Evolutionary conservation across 2,329 filamentous ascomycete species (phyloP).

Genomic region (Claviceps sp.): DNA sequence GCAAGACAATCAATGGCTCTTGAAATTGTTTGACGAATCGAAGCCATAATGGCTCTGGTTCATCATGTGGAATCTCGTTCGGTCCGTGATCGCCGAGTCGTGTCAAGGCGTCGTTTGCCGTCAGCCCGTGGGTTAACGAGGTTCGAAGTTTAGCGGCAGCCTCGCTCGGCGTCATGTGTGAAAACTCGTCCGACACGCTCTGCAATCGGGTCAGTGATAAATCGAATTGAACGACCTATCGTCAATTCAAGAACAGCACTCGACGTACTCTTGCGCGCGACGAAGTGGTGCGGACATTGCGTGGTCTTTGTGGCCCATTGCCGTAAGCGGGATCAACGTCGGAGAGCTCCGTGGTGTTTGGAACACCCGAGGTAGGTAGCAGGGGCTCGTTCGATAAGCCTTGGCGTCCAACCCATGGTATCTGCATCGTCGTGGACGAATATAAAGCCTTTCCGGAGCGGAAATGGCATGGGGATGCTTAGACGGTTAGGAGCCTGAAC

Average conservation of each 20-base stretch:
- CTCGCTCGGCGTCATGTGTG: constrained; percentile 61
- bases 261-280: constrained; percentile 39
- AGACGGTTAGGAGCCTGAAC: constrained; percentile 9
- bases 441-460: constrained; percentile 5
- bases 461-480: constrained; percentile 5
- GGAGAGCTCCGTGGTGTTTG: constrained; percentile 18
- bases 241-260: background rate
- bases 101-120: constrained; percentile 65
- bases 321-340: constrained; percentile 11
- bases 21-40: constrained; percentile 95
- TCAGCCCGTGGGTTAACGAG: constrained; percentile 70
- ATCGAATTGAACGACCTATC: background rate
- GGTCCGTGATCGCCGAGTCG: constrained; percentile 70
- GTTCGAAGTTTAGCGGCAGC: constrained; percentile 66
- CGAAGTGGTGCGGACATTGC: constrained; percentile 36
- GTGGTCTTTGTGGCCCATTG: constrained; percentile 16
- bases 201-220: constrained; percentile 13
- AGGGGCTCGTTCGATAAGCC: constrained; percentile 19
- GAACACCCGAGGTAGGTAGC: constrained; percentile 21
- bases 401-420: constrained; percentile 23
- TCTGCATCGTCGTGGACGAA: constrained; percentile 20
- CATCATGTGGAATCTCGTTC: constrained; percentile 90
- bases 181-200: constrained; percentile 46
- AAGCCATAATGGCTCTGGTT: constrained; percentile 86
- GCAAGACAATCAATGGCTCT: constrained; percentile 84